Percentiles rank a stretch among this genome's conserved stretches.
These are phyloP conservation scores for Bombardia bombarda DNA, from an alignment of 495 filamentous ascomycete genomes.

Conservation along the genomic window DNA sequence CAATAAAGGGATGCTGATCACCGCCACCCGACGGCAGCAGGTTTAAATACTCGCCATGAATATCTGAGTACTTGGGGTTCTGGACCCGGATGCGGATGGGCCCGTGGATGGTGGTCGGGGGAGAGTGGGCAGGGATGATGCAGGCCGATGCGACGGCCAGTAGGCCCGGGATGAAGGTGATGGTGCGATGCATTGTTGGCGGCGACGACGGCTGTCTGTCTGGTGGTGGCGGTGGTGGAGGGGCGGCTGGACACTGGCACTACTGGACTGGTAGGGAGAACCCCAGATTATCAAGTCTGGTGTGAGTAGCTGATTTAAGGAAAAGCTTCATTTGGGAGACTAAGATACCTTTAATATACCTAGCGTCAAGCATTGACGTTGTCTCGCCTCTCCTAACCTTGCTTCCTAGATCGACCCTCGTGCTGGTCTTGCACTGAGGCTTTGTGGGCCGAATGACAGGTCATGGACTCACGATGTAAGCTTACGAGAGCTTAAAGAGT, in stretches of 20 bases:
- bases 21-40: conserved; percentile 40
- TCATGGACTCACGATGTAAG: too few relatives aligned
- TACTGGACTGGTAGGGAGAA: too few relatives aligned
- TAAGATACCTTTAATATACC: too few relatives aligned
- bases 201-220: background rate
- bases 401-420: too few relatives aligned
- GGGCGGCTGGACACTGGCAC: background rate
- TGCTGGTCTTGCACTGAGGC: too few relatives aligned
- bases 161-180: conserved; percentile 13
- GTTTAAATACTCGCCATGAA: conserved; percentile 45
- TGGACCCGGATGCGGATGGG: conserved; percentile 41
- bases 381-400: too few relatives aligned
- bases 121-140: conserved; percentile 26
- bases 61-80: conserved; percentile 36
- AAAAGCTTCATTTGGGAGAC: too few relatives aligned
- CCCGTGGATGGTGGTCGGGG: conserved; percentile 32
- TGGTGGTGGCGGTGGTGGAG: background rate
- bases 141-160: conserved; percentile 29
- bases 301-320: too few relatives aligned
- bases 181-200: conserved; percentile 14
- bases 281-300: too few relatives aligned
- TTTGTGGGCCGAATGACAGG: too few relatives aligned
- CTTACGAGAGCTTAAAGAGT: too few relatives aligned
- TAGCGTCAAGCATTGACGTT: too few relatives aligned
- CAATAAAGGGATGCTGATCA: conserved; percentile 43